Conservation (phyloP, 2,329 filamentous ascomycete genomes). For the Grosmannia serpens region DNA sequence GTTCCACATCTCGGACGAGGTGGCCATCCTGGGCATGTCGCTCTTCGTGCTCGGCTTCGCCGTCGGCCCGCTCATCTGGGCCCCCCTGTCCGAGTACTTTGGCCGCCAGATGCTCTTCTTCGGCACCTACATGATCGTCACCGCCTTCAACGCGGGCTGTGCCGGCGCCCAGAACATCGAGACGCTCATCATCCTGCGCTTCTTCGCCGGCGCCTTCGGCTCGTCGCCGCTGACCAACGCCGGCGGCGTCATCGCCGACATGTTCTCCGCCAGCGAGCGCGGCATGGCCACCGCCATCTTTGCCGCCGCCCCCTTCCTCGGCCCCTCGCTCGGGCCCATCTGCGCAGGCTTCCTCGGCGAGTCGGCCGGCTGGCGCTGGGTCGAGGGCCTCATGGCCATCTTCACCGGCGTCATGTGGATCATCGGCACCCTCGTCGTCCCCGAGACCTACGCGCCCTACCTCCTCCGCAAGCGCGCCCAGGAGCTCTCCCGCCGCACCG, state of each 20-base stretch:
- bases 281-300: constrained; percentile 52
- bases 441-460: constrained; percentile 50
- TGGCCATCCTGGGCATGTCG: constrained; percentile 51
- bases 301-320: constrained; percentile 53
- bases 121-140: constrained; percentile 42
- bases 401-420: constrained; percentile 53
- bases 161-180: constrained; percentile 45
- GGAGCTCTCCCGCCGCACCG: constrained; percentile 38
- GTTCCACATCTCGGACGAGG: constrained; percentile 38
- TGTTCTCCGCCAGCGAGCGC: constrained; percentile 40
- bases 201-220: constrained; percentile 53
- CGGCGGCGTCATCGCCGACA: constrained; percentile 51
- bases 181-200: constrained; percentile 49
- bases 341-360: constrained; percentile 56
- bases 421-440: constrained; percentile 35
- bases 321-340: constrained; percentile 52
- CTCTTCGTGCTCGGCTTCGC: constrained; percentile 47
- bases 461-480: constrained; percentile 42
- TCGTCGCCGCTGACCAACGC: constrained; percentile 51
- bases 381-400: constrained; percentile 52
- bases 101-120: constrained; percentile 49
- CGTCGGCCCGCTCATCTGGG: constrained; percentile 45
- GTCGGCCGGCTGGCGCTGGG: constrained; percentile 57
- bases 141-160: constrained; percentile 48
- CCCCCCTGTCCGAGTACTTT: constrained; percentile 48